Base-by-base conservation (phyloP, 495 filamentous ascomycete species). In the Penicillium coffeae region DNA sequence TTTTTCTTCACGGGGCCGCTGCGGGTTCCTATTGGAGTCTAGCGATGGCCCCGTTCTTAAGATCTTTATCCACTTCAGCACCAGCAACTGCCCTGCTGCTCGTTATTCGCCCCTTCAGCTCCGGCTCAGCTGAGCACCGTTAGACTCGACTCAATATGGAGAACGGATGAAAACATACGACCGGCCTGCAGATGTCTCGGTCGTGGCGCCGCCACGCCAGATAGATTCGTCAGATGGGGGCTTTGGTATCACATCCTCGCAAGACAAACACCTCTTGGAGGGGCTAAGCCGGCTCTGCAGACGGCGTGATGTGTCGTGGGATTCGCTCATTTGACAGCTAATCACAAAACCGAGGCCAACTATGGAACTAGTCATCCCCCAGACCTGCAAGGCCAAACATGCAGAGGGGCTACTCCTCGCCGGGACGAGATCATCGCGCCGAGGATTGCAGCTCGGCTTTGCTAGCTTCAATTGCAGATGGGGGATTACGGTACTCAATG, bases 121-220 rank as follows among this genome's bases (percentile, higher is more conserved):
- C 12, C 30, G 52, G 49, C 49, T 56, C 48, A 57, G 46, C 50
- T 57, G 54, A 52, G 37, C 32, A 27, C 49, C 30, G 18, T 12
- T 6, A 25, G 13, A 37, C 35, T 14, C 15, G 35, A 18, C 35
- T 6, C n/a, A 6, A 14, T 13, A 18, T 18, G n/a, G n/a, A n/a
- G n/a, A n/a, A n/a, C n/a, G n/a, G n/a, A n/a, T n/a, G n/a, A n/a
- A n/a, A n/a, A n/a, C n/a, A n/a, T n/a, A n/a, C n/a, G n/a, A 45
- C 16, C 42, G 13, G 18, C 38, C 38, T 20, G 18, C 38, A 40
- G 14, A 40, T 21, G 18, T 13, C 21, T 22, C 10, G 39, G 14
- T 30, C 22, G 21, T 45, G 42, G 42, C 27, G 42, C 42, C 42
- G 42, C 42, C 42, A 35, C 42, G 38, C 14, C 15, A 21, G 18